Percentiles rank a stretch among this genome's conserved stretches.
phyloP scores from a whole-genome alignment of 23 red algal species.

The Chondrus crispus region DNA sequence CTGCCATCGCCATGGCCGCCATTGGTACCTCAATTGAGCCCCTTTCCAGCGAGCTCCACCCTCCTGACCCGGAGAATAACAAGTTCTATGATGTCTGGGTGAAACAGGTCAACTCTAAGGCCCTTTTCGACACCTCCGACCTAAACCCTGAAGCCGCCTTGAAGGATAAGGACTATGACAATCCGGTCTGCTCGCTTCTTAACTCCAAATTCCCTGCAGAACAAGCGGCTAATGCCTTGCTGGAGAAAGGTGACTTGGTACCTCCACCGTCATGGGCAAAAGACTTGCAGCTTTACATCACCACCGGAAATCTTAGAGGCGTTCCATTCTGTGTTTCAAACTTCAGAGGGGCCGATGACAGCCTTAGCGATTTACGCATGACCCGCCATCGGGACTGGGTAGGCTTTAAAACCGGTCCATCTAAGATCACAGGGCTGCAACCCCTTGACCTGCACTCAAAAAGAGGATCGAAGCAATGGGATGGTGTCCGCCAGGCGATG shows the following conservation, averaged over 20 bases:
- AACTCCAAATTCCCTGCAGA: constrained; percentile 7
- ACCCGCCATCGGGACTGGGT: constrained; percentile 12
- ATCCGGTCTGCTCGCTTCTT: constrained; percentile 1
- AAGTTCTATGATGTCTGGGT: constrained; percentile 21
- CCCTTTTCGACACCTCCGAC: not conserved
- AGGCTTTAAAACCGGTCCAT: not conserved
- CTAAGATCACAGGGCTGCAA: not conserved
- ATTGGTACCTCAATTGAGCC: not conserved
- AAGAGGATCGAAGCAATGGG: not conserved
- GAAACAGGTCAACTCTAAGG: not conserved
- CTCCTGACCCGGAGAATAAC: not conserved
- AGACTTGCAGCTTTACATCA: not conserved
- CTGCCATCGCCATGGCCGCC: not conserved
- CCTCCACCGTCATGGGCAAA: not conserved
- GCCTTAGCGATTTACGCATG: constrained; percentile 9
- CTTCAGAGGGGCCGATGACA: not conserved
- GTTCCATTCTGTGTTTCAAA: constrained; percentile 5
- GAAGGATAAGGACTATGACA: not conserved
- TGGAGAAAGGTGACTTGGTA: not conserved
- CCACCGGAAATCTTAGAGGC: constrained; percentile 15
- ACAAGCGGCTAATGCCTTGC: not conserved
- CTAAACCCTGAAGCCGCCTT: not conserved
- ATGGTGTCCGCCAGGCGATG: not conserved
- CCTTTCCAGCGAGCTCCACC: not conserved
- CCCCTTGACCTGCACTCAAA: not conserved